Evolutionary conservation across 345 rosid genomes (phyloP).

Genomic region (Dipteronia sinensis): DNA sequence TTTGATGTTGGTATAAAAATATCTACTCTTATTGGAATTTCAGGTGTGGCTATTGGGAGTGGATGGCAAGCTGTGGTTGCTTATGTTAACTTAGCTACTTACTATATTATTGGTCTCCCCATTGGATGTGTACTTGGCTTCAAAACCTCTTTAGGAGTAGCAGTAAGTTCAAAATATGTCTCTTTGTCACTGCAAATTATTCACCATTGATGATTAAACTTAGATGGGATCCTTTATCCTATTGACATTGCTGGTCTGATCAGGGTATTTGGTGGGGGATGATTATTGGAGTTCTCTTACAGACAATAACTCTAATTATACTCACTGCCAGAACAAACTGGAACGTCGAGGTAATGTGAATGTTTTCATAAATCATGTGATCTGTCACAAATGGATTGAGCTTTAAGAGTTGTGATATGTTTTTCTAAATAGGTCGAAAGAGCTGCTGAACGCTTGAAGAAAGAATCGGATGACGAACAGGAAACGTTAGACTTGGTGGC

Average conservation of each 20-base stretch:
- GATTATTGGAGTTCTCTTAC: constrained; percentile 69
- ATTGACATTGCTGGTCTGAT: constrained; percentile 12
- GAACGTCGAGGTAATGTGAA: constrained; percentile 57
- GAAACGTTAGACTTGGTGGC: constrained; percentile 34
- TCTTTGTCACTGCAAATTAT: background rate
- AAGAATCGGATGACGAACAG: constrained; percentile 33
- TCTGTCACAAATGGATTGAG: background rate
- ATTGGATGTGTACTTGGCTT: constrained; percentile 89
- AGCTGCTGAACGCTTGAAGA: constrained; percentile 51
- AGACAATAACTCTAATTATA: constrained; percentile 60
- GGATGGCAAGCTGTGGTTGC: constrained; percentile 98
- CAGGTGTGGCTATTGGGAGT: constrained; percentile 98
- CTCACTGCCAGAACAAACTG: constrained; percentile 81
- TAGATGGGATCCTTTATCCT: background rate
- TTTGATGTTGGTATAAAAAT: background rate
- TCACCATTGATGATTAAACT: background rate
- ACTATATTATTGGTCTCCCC: constrained; percentile 89
- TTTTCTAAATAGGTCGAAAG: constrained; percentile 61
- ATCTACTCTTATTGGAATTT: background rate
- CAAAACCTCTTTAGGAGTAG: constrained; percentile 64
- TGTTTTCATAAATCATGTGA: background rate
- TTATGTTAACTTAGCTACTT: constrained; percentile 72
- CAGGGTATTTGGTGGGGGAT: constrained; percentile 90
- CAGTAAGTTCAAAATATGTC: constrained; percentile 43
- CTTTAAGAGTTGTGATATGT: background rate